Conservation (phyloP, 2,329 filamentous ascomycete genomes). For the Dactylellina leptospora region DNA sequence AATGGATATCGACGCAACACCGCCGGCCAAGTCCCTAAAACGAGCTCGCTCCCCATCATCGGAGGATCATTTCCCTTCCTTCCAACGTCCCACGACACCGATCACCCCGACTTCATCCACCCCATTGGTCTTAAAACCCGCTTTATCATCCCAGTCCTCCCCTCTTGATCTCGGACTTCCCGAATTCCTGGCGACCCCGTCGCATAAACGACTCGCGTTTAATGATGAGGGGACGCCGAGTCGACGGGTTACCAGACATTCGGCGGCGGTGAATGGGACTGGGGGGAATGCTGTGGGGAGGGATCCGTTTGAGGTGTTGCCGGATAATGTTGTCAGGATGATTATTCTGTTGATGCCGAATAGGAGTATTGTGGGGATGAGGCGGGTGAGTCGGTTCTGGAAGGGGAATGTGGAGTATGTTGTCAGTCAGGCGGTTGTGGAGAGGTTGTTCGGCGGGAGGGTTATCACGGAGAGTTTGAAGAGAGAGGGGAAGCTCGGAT, state of each 20-base stretch:
- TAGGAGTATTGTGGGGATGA: conserved; percentile 20
- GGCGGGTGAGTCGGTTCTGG: conserved; percentile 47
- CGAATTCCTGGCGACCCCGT: conserved; percentile 20
- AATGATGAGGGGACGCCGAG: conserved; percentile 7
- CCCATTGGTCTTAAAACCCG: neutral
- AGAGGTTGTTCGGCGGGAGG: conserved; percentile 7
- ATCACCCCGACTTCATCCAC: neutral
- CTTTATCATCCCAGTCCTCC: conserved; percentile 1
- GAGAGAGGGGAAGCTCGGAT: conserved; percentile 36
- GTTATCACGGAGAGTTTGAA: conserved; percentile 39
- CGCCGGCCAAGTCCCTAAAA: conserved; percentile 32
- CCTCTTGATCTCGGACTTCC: conserved; percentile 25
- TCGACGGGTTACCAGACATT: conserved; percentile 31
- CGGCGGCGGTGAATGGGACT: neutral
- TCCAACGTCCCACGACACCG: neutral
- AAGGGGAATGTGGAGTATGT: conserved; percentile 50
- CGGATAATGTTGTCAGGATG: conserved; percentile 42
- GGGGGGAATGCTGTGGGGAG: conserved; percentile 4
- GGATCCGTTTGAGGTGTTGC: conserved; percentile 42
- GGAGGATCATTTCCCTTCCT: conserved; percentile 18
- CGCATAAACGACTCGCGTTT: conserved; percentile 17
- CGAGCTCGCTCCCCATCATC: conserved; percentile 32
- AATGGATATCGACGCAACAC: conserved; percentile 16
- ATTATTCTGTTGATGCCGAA: conserved; percentile 42
- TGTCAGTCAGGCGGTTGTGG: conserved; percentile 25